Conservation (phyloP, 345 rosid genomes). For the Pelargonium nanum region DNA sequence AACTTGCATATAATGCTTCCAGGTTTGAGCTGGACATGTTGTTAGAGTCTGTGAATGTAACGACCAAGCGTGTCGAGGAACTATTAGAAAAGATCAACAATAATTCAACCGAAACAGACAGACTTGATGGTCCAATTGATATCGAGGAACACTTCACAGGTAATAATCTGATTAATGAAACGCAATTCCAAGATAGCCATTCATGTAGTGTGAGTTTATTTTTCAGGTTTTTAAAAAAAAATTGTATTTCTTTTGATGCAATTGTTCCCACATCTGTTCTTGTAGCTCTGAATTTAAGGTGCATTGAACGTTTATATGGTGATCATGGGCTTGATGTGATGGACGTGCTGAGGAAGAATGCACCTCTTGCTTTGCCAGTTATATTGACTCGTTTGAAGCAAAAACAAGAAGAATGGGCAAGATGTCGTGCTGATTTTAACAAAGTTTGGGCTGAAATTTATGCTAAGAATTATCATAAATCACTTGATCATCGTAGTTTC, state of each 20-base stretch:
- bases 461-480: constrained; percentile 87
- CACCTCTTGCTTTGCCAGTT: constrained; percentile 77
- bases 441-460: constrained; percentile 98
- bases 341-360: constrained; percentile 79
- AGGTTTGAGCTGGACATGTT: constrained; percentile 98
- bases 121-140: constrained; percentile 26
- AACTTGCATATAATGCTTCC: constrained; percentile 11
- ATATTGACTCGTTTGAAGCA: constrained; percentile 91
- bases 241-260: constrained; percentile 6
- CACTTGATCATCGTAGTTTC: constrained; percentile 95
- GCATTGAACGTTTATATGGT: constrained; percentile 90
- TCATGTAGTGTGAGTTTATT: constrained; percentile 7
- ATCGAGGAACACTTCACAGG: constrained; percentile 85
- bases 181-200: constrained; percentile 3
- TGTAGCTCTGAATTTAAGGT: constrained; percentile 81
- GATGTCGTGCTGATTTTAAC: constrained; percentile 85
- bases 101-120: constrained; percentile 45
- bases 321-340: constrained; percentile 97
- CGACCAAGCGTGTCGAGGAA: constrained; percentile 80
- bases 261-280: constrained; percentile 10
- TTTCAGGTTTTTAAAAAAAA: background rate
- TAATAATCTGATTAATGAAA: constrained; percentile 19
- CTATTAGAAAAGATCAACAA: constrained; percentile 59
- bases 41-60: constrained; percentile 78
- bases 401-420: constrained; percentile 95